Conservation (phyloP, 1,284 basidiomycete species). For the Ustilago esculenta region DNA sequence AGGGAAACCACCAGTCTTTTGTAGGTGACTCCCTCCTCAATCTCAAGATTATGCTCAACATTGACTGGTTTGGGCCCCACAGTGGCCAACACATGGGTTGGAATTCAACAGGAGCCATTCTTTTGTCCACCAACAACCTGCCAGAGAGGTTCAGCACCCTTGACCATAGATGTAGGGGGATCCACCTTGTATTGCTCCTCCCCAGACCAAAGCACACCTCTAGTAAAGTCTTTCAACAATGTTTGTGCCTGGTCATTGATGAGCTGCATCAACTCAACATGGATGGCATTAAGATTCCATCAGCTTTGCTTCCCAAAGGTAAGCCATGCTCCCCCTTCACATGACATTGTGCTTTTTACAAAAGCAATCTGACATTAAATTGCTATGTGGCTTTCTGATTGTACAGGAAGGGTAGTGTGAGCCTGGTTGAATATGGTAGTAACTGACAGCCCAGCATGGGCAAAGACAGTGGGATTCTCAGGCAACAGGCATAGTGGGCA, state of each 20-base stretch:
- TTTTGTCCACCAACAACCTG: not conserved
- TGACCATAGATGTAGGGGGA: not conserved
- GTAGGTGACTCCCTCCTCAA: constrained; percentile 1
- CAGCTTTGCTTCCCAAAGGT: constrained; percentile 1
- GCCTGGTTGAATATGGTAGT: not conserved
- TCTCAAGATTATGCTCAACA: constrained; percentile 3
- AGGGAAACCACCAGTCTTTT: not conserved
- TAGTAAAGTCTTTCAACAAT: not conserved
- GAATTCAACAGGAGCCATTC: not conserved
- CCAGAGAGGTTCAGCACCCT: not conserved
- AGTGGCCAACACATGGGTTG: not conserved
- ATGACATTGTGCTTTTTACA: not conserved
- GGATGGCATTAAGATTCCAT: not conserved
- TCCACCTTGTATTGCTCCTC: not conserved
- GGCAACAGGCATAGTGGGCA: not conserved
- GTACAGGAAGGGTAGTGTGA: not conserved
- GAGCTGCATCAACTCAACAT: not conserved
- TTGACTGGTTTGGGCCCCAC: not conserved
- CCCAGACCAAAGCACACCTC: not conserved
- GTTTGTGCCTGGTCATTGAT: not conserved
- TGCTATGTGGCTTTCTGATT: not conserved
- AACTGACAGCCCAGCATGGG: not conserved
- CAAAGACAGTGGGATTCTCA: not conserved
- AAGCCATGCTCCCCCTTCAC: not conserved
- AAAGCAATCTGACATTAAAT: not conserved